These are phyloP conservation scores for Solanum hybrid DNA, from an alignment of 305 asterid genomes.

Conservation along the genomic window DNA sequence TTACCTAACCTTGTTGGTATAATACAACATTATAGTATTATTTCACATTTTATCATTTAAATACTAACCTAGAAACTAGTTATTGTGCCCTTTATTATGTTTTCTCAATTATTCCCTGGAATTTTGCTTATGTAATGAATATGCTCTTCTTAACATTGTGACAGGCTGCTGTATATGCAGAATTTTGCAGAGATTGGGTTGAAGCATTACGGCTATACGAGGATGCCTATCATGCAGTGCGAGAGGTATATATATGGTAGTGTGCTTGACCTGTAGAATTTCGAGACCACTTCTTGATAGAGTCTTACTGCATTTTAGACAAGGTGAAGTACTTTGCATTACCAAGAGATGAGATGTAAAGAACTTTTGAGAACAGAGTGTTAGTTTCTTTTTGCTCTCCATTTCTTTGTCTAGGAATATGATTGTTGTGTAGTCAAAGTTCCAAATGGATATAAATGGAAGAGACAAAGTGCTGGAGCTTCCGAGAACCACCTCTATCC, in stretches of 20 bases:
- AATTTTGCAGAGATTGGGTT: slow-evolving; percentile 89
- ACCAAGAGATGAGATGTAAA: neutral
- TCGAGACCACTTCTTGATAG: neutral
- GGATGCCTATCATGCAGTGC: slow-evolving; percentile 78
- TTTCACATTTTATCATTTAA: neutral
- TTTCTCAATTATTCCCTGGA: neutral
- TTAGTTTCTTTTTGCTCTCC: neutral
- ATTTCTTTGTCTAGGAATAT: neutral
- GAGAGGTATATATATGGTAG: slow-evolving; percentile 46
- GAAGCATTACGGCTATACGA: slow-evolving; percentile 84
- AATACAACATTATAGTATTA: neutral
- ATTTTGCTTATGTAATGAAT: neutral
- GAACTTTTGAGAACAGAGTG: neutral
- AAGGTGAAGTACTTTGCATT: neutral
- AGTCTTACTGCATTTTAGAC: neutral
- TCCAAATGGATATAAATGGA: neutral
- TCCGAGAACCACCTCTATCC: neutral
- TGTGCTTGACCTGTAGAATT: slow-evolving; percentile 3
- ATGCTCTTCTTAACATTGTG: slow-evolving; percentile 16
- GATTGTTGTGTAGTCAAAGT: neutral
- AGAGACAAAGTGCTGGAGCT: neutral
- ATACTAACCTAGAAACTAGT: neutral
- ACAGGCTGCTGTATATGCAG: slow-evolving; percentile 97
- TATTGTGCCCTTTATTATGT: neutral
- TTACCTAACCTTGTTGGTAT: neutral